A percentile compares a stretch with the other conserved stretches of the same genome.
phyloP scores from a whole-genome alignment of 2,329 filamentous ascomycete genomes.

The Trichoderma sp. region DNA sequence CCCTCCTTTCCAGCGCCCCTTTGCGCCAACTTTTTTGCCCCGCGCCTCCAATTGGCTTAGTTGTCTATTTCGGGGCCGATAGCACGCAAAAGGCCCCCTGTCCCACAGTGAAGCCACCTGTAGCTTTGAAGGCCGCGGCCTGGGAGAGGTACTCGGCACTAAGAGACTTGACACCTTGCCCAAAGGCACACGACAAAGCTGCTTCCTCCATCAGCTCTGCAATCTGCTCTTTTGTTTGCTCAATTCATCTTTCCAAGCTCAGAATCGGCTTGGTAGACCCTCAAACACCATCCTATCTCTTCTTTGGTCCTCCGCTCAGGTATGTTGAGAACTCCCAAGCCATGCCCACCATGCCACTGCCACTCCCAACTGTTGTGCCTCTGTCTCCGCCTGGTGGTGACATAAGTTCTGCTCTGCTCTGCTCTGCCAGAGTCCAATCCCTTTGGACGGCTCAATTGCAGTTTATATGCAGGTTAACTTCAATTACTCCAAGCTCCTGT shows the following conservation, averaged over 20 bases:
- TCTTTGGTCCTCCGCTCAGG: conserved; percentile 30
- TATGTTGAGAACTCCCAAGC: conserved; percentile 31
- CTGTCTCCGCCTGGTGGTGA: conserved; percentile 32
- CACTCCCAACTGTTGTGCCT: not conserved
- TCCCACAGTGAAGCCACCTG: conserved; percentile 36
- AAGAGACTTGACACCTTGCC: conserved; percentile 41
- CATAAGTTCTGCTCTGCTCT: conserved; percentile 3
- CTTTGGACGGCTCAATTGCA: not conserved
- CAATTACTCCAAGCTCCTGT: not conserved
- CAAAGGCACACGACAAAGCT: conserved; percentile 38
- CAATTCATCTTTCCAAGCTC: conserved; percentile 23
- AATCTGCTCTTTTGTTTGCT: conserved; percentile 10
- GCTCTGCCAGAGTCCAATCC: not conserved
- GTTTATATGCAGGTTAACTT: not conserved
- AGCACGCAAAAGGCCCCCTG: conserved; percentile 28
- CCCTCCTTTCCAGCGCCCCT: conserved; percentile 8
- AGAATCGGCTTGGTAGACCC: conserved; percentile 11
- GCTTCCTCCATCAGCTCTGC: conserved; percentile 21
- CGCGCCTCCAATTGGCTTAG: conserved; percentile 33
- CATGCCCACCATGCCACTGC: not conserved
- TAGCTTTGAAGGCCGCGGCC: not conserved
- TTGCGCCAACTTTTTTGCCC: conserved; percentile 31
- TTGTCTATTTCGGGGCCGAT: conserved; percentile 23
- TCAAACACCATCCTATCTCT: conserved; percentile 2
- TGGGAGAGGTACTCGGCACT: conserved; percentile 17